Percentiles rank a stretch among this genome's conserved stretches.
phyloP scores from a whole-genome alignment of 768 basidiomycete species.

The Termitomyces sp. region DNA sequence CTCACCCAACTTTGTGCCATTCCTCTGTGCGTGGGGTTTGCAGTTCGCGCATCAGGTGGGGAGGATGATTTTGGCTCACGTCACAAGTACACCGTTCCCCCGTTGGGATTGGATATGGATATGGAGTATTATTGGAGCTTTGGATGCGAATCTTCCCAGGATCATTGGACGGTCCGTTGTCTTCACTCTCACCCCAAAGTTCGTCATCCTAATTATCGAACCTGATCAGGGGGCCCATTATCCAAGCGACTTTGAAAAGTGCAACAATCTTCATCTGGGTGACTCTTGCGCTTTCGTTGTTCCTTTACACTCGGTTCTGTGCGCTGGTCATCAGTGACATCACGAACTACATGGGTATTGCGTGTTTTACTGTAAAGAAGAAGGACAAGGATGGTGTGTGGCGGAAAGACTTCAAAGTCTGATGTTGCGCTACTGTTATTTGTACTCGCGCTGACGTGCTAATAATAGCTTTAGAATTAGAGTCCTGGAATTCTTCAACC shows the following conservation, averaged over 20 bases:
- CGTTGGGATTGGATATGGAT: constrained; percentile 85
- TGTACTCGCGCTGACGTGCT: neutral
- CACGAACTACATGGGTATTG: constrained; percentile 89
- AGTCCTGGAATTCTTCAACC: neutral
- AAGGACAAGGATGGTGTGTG: constrained; percentile 69
- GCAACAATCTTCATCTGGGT: constrained; percentile 61
- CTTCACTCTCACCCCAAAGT: neutral
- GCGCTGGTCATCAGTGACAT: constrained; percentile 81
- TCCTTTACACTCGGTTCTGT: constrained; percentile 74
- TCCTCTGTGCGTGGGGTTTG: constrained; percentile 89
- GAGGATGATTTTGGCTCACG: constrained; percentile 88
- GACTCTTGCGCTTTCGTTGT: constrained; percentile 43
- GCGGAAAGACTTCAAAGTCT: constrained; percentile 24
- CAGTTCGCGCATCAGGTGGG: constrained; percentile 90
- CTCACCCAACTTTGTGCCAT: constrained; percentile 78
- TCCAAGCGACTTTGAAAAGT: constrained; percentile 61
- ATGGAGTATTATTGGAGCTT: constrained; percentile 68
- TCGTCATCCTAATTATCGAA: neutral
- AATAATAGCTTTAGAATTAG: neutral
- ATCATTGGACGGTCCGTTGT: constrained; percentile 58
- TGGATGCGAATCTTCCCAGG: constrained; percentile 78
- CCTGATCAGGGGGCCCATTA: constrained; percentile 50
- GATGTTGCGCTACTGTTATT: neutral
- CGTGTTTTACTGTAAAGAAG: constrained; percentile 89
- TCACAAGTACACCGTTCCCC: constrained; percentile 81